Conservation (phyloP, 75 land plant genomes). For the Sequoia sempervirens region DNA sequence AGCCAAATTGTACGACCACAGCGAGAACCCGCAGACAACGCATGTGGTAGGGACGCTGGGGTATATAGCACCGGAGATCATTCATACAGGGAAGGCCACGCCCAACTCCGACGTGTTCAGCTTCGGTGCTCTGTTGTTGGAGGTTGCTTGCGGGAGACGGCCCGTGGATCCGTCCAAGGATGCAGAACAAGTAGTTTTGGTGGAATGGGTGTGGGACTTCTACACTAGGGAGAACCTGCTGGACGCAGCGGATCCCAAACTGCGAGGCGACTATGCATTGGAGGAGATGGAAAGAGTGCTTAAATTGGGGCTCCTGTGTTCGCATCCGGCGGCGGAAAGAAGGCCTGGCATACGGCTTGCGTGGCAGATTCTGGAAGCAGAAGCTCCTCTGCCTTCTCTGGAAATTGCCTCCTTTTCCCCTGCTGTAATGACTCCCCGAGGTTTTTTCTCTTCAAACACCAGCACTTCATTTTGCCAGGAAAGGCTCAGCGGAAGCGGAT, state of each 20-base stretch:
- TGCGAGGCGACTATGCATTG: neutral
- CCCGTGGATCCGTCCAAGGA: slow-evolving; percentile 10
- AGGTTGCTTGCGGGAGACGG: neutral
- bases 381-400: slow-evolving; percentile 19
- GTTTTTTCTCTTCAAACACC: no score
- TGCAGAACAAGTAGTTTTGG: slow-evolving; percentile 10
- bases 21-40: slow-evolving; percentile 19
- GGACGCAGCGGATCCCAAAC: slow-evolving; percentile 13
- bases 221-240: slow-evolving; percentile 10
- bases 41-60: slow-evolving; percentile 31
- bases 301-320: slow-evolving; percentile 11
- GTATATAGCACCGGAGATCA: slow-evolving; percentile 33
- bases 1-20: slow-evolving; percentile 31
- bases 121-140: slow-evolving; percentile 13
- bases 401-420: neutral
- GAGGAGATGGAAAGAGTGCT: slow-evolving; percentile 12
- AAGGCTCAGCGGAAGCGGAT: slow-evolving; percentile 11
- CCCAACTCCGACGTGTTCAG: slow-evolving; percentile 31
- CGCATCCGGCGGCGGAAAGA: neutral
- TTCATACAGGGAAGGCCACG: slow-evolving; percentile 32
- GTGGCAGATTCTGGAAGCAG: slow-evolving; percentile 12
- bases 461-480: no score
- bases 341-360: slow-evolving; percentile 6
- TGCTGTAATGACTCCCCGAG: neutral
- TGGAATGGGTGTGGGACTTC: slow-evolving; percentile 35